Evolutionary conservation across 1,139 yeast genomes (phyloP).

Genomic region (Blastobotrys illinoisensis): DNA sequence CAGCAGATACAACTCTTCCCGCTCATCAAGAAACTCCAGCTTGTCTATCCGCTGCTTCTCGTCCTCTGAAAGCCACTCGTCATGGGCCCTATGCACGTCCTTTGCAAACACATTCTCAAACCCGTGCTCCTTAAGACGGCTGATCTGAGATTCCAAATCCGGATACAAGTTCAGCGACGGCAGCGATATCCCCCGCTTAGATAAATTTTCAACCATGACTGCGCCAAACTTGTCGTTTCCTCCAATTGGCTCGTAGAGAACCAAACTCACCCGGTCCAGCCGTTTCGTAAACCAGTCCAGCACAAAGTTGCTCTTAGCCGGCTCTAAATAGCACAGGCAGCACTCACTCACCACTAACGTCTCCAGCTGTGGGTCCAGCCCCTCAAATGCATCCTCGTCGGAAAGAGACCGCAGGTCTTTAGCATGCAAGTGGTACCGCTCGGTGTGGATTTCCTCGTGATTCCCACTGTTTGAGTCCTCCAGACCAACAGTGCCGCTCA

Average conservation of each 20-base stretch:
- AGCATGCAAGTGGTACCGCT: constrained; percentile 49
- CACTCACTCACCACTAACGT: constrained; percentile 84
- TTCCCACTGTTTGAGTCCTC: not conserved
- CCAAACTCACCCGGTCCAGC: constrained; percentile 33
- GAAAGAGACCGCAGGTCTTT: constrained; percentile 45
- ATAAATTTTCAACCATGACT: constrained; percentile 74
- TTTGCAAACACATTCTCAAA: constrained; percentile 36
- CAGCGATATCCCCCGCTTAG: constrained; percentile 65
- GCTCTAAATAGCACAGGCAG: constrained; percentile 74
- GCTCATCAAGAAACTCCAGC: constrained; percentile 80
- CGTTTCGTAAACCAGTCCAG: constrained; percentile 34
- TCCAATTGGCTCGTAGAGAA: constrained; percentile 82
- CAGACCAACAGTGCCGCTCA: constrained; percentile 16
- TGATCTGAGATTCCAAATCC: constrained; percentile 43
- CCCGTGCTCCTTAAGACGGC: constrained; percentile 29
- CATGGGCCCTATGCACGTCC: constrained; percentile 56
- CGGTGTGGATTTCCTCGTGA: constrained; percentile 37
- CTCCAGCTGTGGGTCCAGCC: constrained; percentile 43
- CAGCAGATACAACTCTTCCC: constrained; percentile 75
- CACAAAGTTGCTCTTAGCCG: constrained; percentile 49
- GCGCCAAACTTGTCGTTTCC: constrained; percentile 68
- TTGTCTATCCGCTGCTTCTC: constrained; percentile 52
- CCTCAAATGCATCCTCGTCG: constrained; percentile 16
- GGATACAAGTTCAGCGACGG: constrained; percentile 53
- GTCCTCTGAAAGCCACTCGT: constrained; percentile 46